Percentiles rank a stretch among this genome's conserved stretches.
phyloP scores from a whole-genome alignment of 768 basidiomycete genomes.

The Coprinopsis cinerea region DNA sequence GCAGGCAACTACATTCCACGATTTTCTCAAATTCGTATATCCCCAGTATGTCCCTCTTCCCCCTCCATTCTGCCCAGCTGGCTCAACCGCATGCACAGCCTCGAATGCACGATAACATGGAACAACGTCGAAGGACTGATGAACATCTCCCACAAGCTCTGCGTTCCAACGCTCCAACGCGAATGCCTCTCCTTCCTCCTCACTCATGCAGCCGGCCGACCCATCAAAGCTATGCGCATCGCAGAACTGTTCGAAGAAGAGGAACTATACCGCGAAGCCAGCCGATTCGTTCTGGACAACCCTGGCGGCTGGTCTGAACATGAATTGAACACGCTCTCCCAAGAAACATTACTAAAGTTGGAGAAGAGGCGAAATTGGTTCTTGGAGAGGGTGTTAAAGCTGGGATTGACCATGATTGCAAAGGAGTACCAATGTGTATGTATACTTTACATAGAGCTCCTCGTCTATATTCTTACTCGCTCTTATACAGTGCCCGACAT shows the following conservation, averaged over 20 bases:
- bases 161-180: constrained; percentile 72
- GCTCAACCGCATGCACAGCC: constrained; percentile 29
- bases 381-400: constrained; percentile 87
- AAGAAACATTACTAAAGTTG: constrained; percentile 80
- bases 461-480: background rate
- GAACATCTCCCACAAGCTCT: constrained; percentile 87
- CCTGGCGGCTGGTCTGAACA: constrained; percentile 81
- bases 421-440: constrained; percentile 93
- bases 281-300: constrained; percentile 88
- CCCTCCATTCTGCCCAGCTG: constrained; percentile 1
- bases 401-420: constrained; percentile 79
- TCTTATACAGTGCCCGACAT: constrained; percentile 61
- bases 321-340: constrained; percentile 74
- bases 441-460: constrained; percentile 2
- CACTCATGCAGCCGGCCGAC: constrained; percentile 87
- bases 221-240: constrained; percentile 89
- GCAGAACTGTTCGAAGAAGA: constrained; percentile 89
- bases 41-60: constrained; percentile 60
- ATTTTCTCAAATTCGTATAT: constrained; percentile 90
- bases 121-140: constrained; percentile 89
- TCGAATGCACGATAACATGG: constrained; percentile 93
- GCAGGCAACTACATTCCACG: constrained; percentile 82
- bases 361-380: constrained; percentile 95
- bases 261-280: constrained; percentile 84
- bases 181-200: constrained; percentile 85